A percentile compares a stretch with the other conserved stretches of the same genome.
phyloP scores from a whole-genome alignment of 2,329 filamentous ascomycete genomes.

The Thelonectria rubi region DNA sequence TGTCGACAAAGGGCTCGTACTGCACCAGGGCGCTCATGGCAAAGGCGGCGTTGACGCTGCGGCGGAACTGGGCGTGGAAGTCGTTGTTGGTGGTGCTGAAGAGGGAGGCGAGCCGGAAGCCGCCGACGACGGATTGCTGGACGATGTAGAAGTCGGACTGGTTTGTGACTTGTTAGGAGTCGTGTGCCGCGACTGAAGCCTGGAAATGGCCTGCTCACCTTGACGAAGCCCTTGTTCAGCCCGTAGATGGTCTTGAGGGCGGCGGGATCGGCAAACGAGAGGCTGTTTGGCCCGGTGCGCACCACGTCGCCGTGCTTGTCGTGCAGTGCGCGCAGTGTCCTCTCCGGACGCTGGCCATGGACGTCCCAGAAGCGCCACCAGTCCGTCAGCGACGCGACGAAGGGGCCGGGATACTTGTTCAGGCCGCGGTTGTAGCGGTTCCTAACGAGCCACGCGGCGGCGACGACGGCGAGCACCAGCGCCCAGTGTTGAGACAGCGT shows the following conservation, averaged over 20 bases:
- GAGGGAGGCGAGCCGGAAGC: constrained; percentile 73
- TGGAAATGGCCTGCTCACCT: constrained; percentile 58
- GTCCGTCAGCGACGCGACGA: constrained; percentile 70
- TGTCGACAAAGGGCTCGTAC: constrained; percentile 83
- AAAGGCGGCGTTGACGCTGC: constrained; percentile 80
- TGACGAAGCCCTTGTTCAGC: constrained; percentile 81
- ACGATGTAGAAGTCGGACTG: constrained; percentile 84
- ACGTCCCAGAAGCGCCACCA: constrained; percentile 81
- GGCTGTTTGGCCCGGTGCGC: constrained; percentile 75
- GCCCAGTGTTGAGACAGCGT: constrained; percentile 35
- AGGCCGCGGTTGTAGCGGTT: constrained; percentile 62
- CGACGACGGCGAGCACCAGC: constrained; percentile 20
- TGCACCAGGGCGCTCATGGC: constrained; percentile 80
- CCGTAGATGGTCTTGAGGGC: constrained; percentile 82
- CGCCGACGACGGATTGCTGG: constrained; percentile 76
- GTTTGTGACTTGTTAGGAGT: constrained; percentile 56
- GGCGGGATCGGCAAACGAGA: constrained; percentile 78
- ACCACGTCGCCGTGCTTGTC: constrained; percentile 77
- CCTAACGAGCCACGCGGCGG: constrained; percentile 27
- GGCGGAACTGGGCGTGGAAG: constrained; percentile 78
- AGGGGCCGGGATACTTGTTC: constrained; percentile 76
- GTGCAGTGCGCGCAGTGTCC: constrained; percentile 73
- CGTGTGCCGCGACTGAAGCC: fast-evolving
- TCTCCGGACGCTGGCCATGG: constrained; percentile 69
- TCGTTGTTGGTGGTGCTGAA: constrained; percentile 80